Evolutionary conservation across 2,329 filamentous ascomycete species (phyloP).

Genomic region (Monilinia laxa): DNA sequence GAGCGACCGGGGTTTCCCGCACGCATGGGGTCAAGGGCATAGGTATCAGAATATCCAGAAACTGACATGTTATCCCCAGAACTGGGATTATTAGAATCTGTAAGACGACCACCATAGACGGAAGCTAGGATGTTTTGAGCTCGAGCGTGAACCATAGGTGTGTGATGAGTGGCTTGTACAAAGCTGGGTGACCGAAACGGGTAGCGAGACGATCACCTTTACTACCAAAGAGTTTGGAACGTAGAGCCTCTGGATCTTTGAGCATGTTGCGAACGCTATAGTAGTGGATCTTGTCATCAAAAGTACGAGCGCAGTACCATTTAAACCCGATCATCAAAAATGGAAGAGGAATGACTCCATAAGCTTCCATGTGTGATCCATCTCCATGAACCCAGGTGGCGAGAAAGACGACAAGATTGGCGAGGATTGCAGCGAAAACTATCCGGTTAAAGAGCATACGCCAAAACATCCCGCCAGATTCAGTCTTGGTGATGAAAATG

Average conservation of each 20-base stretch:
- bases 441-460: conserved; percentile 89
- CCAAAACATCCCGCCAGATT: conserved; percentile 94
- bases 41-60: conserved; percentile 80
- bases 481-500: conserved; percentile 94
- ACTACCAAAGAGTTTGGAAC: conserved; percentile 51
- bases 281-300: conserved; percentile 78
- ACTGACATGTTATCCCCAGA: conserved; percentile 56
- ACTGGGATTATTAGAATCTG: conserved; percentile 62
- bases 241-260: conserved; percentile 47
- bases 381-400: conserved; percentile 70
- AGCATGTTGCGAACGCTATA: conserved; percentile 65
- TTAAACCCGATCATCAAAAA: conserved; percentile 83
- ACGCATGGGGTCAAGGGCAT: conserved; percentile 75
- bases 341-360: conserved; percentile 69
- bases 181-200: conserved; percentile 84
- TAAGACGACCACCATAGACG: conserved; percentile 79
- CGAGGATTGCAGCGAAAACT: conserved; percentile 75
- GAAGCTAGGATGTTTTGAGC: conserved; percentile 83
- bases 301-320: conserved; percentile 71
- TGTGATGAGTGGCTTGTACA: conserved; percentile 86
- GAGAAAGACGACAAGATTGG: conserved; percentile 75
- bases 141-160: conserved; percentile 92
- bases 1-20: conserved; percentile 48
- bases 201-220: conserved; percentile 69
- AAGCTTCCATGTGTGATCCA: conserved; percentile 60